Evolutionary conservation across 352 stramenopile genomes (phyloP).

Genomic region (Globisporangium lucens): DNA sequence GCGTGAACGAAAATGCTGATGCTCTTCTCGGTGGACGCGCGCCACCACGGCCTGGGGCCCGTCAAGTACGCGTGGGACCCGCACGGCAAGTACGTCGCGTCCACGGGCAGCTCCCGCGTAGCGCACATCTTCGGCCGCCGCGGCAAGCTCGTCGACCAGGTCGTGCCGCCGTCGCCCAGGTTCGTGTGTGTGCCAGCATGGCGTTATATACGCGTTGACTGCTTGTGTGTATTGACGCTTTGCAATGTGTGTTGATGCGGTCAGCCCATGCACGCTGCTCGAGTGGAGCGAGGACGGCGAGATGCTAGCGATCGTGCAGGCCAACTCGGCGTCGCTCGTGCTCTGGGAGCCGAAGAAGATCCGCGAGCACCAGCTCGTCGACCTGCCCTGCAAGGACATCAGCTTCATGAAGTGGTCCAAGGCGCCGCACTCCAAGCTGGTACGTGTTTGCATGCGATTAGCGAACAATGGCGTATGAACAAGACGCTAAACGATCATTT

Average conservation of each 20-base stretch:
- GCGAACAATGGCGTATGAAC: background rate
- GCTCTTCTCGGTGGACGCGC: conserved; percentile 78
- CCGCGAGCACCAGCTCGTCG: conserved; percentile 61
- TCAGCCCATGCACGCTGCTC: conserved; percentile 63
- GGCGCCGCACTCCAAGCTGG: conserved; percentile 49
- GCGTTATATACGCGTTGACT: too few species aligned
- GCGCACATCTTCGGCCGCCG: conserved; percentile 70
- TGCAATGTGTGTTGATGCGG: background rate
- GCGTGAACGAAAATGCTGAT: conserved; percentile 49
- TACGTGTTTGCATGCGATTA: conserved; percentile 16
- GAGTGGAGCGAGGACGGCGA: conserved; percentile 72
- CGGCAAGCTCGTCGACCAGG: conserved; percentile 76
- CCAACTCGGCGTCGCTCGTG: conserved; percentile 66
- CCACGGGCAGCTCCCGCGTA: conserved; percentile 66
- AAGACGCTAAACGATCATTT: background rate
- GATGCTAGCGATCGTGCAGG: conserved; percentile 71
- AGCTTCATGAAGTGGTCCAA: conserved; percentile 83
- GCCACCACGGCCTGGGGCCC: conserved; percentile 63
- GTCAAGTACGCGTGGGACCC: conserved; percentile 84
- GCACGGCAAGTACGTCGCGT: conserved; percentile 73
- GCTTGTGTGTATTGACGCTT: background rate
- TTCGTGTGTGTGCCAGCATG: conserved; percentile 10
- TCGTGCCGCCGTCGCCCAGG: conserved; percentile 74
- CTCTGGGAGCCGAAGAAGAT: conserved; percentile 67
- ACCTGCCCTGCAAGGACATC: conserved; percentile 69